phyloP scores from a whole-genome alignment of 495 filamentous ascomycete species.

The Lindgomyces ingoldianus region DNA sequence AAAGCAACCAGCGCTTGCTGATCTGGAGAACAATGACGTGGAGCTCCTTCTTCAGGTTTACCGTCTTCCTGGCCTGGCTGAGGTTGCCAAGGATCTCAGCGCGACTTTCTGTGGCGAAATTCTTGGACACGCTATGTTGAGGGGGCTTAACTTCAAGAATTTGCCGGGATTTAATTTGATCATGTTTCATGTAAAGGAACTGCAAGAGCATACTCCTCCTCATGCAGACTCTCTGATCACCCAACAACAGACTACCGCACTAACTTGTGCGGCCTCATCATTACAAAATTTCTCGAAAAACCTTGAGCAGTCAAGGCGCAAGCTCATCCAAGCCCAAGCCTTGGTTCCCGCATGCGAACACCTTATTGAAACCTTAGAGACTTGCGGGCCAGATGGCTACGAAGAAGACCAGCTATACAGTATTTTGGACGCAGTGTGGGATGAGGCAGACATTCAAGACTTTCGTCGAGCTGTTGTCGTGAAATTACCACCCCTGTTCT shows the following conservation, averaged over 20 bases:
- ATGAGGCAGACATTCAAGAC: slow-evolving; percentile 46
- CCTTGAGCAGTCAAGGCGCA: slow-evolving; percentile 15
- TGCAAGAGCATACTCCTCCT: neutral
- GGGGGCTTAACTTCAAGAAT: neutral
- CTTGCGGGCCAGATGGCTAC: neutral
- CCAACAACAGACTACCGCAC: neutral
- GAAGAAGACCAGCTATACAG: slow-evolving; percentile 8
- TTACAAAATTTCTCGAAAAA: slow-evolving; percentile 1
- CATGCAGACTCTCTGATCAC: neutral
- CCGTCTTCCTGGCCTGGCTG: slow-evolving; percentile 35
- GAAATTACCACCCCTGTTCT: slow-evolving; percentile 33
- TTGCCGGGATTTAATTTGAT: slow-evolving; percentile 20
- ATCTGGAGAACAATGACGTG: slow-evolving; percentile 20
- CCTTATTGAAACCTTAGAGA: slow-evolving; percentile 8
- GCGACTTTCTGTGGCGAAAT: slow-evolving; percentile 30
- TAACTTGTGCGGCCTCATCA: neutral
- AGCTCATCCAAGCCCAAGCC: slow-evolving; percentile 8
- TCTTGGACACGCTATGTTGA: neutral
- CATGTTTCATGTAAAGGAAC: neutral
- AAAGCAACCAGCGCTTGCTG: neutral
- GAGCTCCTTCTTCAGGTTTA: slow-evolving; percentile 34
- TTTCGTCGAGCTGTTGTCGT: slow-evolving; percentile 41
- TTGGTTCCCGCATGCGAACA: slow-evolving; percentile 16
- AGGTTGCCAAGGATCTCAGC: slow-evolving; percentile 39
- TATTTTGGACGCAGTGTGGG: slow-evolving; percentile 43